Percentiles rank a stretch among this genome's conserved stretches.
These are phyloP conservation scores for Hebeloma cylindrosporum DNA, from an alignment of 768 basidiomycete genomes.

Conservation along the genomic window DNA sequence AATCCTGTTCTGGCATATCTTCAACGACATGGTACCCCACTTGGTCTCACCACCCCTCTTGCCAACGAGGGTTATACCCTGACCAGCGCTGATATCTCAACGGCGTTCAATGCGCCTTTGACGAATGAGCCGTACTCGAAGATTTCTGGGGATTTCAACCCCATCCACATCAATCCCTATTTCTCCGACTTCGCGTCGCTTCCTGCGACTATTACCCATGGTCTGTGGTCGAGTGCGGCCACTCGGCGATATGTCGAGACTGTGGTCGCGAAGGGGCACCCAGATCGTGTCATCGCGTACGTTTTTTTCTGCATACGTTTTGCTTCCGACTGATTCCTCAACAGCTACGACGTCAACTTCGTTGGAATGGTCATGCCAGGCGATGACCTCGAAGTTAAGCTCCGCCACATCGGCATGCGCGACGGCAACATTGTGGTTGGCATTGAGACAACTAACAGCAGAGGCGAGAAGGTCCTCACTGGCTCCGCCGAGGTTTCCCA, in stretches of 20 bases:
- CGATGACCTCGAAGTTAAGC: constrained; percentile 81
- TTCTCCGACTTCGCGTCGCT: constrained; percentile 92
- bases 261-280: constrained; percentile 89
- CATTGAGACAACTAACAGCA: constrained; percentile 80
- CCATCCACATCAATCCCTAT: constrained; percentile 98
- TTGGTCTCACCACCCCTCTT: constrained; percentile 76
- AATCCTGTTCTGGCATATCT: constrained; percentile 94
- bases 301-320: constrained; percentile 31
- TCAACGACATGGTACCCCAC: constrained; percentile 82
- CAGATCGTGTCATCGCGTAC: constrained; percentile 85
- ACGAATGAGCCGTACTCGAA: constrained; percentile 96
- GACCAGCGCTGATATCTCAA: constrained; percentile 56
- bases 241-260: constrained; percentile 92
- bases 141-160: constrained; percentile 97
- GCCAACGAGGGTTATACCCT: constrained; percentile 87
- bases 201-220: constrained; percentile 96
- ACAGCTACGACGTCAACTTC: constrained; percentile 94
- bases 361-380: constrained; percentile 96
- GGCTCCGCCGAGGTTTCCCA: constrained; percentile 94
- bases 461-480: constrained; percentile 88
- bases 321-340: constrained; percentile 9
- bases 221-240: constrained; percentile 95
- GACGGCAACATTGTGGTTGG: constrained; percentile 92
- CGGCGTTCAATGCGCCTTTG: constrained; percentile 77
- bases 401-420: constrained; percentile 89